Base-by-base conservation (phyloP, 164 flowering plant genomes). In the Nymphaea colorata region DNA sequence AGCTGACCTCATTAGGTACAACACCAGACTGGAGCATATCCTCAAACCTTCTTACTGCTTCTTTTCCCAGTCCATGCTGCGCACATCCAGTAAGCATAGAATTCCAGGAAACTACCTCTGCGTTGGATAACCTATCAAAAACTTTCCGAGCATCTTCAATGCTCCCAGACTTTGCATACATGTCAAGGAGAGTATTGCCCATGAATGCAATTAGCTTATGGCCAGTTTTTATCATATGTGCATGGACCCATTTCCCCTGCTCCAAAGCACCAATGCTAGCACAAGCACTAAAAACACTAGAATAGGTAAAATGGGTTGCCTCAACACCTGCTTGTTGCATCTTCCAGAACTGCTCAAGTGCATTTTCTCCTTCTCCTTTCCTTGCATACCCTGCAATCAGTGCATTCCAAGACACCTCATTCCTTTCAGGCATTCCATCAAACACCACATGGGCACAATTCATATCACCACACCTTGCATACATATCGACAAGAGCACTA, bases 361-460 rank as follows among this genome's bases (percentile, higher is more conserved):
- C 87, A 41, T 71, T 51, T 59, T 81, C 88, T 53, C 78, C 88
- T 43, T 82, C 81, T 59, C 77, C 77, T 73, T 80, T 83, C 79
- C 87, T 80, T 4, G 89, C 92, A 81, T 83, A 71, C 45, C 85
- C 87, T 18, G 93, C 87, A 76, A 89, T 87, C 73, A 89, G 70
- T 70, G 93, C 89, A 80, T 87, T 89, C 90, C 91, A 89, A 61
- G 87, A 82, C 11, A 87, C 95, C 69, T 83, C 90, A 70, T 86
- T 89, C 73, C 77, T 85, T 4, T 67, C 69, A 41, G 42, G 69
- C 71, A 87, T 64, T 63, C 70, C 76, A 67, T 77, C 76, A 75
- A 89, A 89, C 3, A 79, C 70, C 12, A 65, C 55, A 64, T 67
- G 72, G 6, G 88, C 89, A 51, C 80, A 87, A 44, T 72, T 69